phyloP scores from a whole-genome alignment of 345 rosid species.

The Trapa bicornis region DNA sequence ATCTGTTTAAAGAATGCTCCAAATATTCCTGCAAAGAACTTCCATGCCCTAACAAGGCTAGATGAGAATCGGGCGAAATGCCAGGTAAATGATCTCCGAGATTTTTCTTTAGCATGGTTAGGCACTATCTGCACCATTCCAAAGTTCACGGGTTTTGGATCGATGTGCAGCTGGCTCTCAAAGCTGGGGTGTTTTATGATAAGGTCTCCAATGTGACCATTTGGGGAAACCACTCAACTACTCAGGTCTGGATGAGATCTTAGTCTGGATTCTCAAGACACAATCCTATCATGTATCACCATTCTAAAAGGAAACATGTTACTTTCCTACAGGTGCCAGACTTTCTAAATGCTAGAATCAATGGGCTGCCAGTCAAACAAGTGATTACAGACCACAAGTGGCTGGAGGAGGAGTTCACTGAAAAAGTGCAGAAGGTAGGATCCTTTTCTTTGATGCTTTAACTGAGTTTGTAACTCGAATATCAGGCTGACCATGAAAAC shows the following conservation, averaged over 20 bases:
- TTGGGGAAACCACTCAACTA: slow-evolving; percentile 99
- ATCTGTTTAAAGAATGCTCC: slow-evolving; percentile 97
- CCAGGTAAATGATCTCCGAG: slow-evolving; percentile 36
- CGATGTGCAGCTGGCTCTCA: slow-evolving; percentile 67
- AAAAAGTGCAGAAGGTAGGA: slow-evolving; percentile 75
- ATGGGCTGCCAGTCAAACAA: slow-evolving; percentile 77
- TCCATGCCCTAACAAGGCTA: slow-evolving; percentile 87
- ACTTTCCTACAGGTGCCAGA: slow-evolving; percentile 66
- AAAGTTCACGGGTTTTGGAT: slow-evolving; percentile 2
- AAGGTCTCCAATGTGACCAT: slow-evolving; percentile 90
- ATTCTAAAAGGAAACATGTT: neutral
- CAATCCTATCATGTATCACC: neutral
- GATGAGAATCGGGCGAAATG: slow-evolving; percentile 98
- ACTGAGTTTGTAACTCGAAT: neutral
- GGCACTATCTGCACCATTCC: no score
- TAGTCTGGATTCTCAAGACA: neutral
- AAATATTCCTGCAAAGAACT: slow-evolving; percentile 83
- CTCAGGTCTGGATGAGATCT: slow-evolving; percentile 52
- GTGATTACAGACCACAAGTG: slow-evolving; percentile 82
- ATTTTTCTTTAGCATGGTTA: neutral
- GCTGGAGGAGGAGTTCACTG: slow-evolving; percentile 93
- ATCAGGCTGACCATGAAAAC: neutral
- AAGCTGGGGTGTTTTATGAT: slow-evolving; percentile 93
- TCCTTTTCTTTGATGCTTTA: neutral
- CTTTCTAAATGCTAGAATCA: slow-evolving; percentile 79